Base-by-base conservation (phyloP, 148 eudicot species). In the Amaranthus hypochondriacus region DNA sequence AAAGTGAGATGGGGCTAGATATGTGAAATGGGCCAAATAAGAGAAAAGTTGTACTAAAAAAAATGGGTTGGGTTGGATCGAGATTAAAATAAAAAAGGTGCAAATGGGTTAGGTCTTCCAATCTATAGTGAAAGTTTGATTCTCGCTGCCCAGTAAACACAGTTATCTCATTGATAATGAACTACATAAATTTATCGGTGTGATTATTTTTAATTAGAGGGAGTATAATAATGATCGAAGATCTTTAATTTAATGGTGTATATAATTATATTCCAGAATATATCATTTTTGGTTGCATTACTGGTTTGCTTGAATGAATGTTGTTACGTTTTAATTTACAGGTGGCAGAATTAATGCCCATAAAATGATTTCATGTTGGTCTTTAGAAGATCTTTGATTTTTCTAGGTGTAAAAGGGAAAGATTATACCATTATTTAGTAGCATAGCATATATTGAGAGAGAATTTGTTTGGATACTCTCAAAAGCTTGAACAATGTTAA, bases 331-430 rank as follows among this genome's bases (percentile, higher is more conserved):
- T 50, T 6, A 52, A 8, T 68, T 68, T 21, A 68, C 71, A 68
- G 44, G 71, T 68, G 70, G 70, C 56, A 18, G 70, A 67, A 50
- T 67, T 5, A 21, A 46, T 4, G 13, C 28, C 56, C 54, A 11
- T 62, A 9, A 8, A 4, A 39, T 12, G 18, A 67, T 67, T 21
- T 67, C 51, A 18, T 51, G 70, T 18, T 67, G 70, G 70, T 15
- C 15, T 7, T 8, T 62, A 0, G 39, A 0, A 28, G 39, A 28
- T 43, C 1, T 42, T 13, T 46, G 13, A 46, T 64, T 64, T 62
- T 28, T 46, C 39, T 47, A 5, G 51, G 3, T 42, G 68, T 64
- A 46, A 14, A 46, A 64, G 13, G 51, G 9, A 15, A 64, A 14
- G 50, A 14, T 18, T 59, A 10, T 8, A 59, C 21, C 28, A 6